These are phyloP conservation scores for Dittrichia graveolens DNA, from an alignment of 129 eudicot genomes.

Conservation along the genomic window DNA sequence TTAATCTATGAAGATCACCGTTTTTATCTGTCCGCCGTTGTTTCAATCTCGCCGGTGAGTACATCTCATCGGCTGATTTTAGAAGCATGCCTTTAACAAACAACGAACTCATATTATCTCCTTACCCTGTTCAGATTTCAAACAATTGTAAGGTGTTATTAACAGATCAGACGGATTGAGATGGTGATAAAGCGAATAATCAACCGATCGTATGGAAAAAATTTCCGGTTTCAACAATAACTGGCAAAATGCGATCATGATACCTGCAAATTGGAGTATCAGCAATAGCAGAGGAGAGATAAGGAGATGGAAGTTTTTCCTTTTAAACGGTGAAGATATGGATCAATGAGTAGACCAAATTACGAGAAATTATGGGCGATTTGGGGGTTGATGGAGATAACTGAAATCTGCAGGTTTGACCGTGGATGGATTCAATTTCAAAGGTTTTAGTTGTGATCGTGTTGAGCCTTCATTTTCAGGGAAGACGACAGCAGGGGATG, in stretches of 20 bases:
- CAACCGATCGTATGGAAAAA: neutral
- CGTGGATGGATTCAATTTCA: slow-evolving; percentile 15
- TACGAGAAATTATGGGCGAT: neutral
- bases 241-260: neutral
- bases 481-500: slow-evolving; percentile 37
- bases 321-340: slow-evolving; percentile 11
- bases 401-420: slow-evolving; percentile 31
- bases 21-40: slow-evolving; percentile 34
- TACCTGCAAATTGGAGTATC: slow-evolving; percentile 19
- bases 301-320: neutral
- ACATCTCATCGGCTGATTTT: slow-evolving; percentile 37
- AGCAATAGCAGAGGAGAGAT: neutral
- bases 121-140: slow-evolving; percentile 18
- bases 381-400: slow-evolving; percentile 26
- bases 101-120: slow-evolving; percentile 42
- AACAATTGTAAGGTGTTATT: neutral
- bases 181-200: neutral
- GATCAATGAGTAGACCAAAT: slow-evolving; percentile 21
- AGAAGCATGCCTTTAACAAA: slow-evolving; percentile 40
- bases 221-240: neutral
- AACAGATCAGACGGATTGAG: slow-evolving; percentile 3
- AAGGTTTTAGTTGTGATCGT: neutral
- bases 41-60: slow-evolving; percentile 28
- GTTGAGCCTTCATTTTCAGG: slow-evolving; percentile 28
- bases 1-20: slow-evolving; percentile 25